Conservation (phyloP, 306 rosid species). For the Pyrus betulifolia region DNA sequence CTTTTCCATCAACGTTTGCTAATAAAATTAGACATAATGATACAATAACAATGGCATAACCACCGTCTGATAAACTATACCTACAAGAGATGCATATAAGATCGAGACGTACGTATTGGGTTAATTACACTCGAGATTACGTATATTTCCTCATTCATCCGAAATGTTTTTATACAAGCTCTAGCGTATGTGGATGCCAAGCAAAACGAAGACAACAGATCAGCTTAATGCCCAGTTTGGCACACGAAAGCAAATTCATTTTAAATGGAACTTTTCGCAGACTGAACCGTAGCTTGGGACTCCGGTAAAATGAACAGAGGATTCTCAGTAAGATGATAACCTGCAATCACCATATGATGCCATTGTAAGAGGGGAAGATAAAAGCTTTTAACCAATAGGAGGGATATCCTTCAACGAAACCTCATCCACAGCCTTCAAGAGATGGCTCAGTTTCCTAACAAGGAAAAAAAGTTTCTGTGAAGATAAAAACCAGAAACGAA, state of each 20-base stretch:
- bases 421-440: slow-evolving; percentile 75
- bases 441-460: slow-evolving; percentile 64
- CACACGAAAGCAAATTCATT: slow-evolving; percentile 32
- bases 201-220: neutral
- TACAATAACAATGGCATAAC: too few relatives aligned
- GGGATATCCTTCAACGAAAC: slow-evolving; percentile 55
- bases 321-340: neutral
- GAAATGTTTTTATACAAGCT: slow-evolving; percentile 16
- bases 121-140: neutral
- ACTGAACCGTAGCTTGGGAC: slow-evolving; percentile 76
- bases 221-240: slow-evolving; percentile 3
- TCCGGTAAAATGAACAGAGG: slow-evolving; percentile 25
- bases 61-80: neutral
- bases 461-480: neutral
- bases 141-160: slow-evolving; percentile 23
- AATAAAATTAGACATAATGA: too few relatives aligned
- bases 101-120: neutral
- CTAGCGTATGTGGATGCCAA: slow-evolving; percentile 7
- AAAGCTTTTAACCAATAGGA: slow-evolving; percentile 65
- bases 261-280: slow-evolving; percentile 56
- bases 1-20: neutral
- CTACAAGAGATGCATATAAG: neutral
- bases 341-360: slow-evolving; percentile 92
- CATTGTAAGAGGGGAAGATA: slow-evolving; percentile 87
- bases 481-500: neutral